Evolutionary conservation across 768 basidiomycete species (phyloP).

Genomic region (Mycena metata): DNA sequence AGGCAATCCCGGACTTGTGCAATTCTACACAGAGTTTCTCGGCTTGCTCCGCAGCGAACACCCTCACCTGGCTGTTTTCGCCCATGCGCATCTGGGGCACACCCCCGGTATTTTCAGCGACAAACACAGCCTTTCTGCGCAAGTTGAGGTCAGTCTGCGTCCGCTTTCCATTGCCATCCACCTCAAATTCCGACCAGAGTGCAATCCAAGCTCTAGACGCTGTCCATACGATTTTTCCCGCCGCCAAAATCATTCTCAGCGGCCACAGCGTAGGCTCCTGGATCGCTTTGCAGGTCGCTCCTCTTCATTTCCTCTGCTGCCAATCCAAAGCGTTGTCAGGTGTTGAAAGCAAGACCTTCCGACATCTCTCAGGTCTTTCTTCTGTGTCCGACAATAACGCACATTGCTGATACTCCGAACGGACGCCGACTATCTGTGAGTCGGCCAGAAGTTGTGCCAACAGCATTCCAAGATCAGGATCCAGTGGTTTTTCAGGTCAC

Average conservation of each 20-base stretch:
- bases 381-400: conserved; percentile 78
- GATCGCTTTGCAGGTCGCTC: conserved; percentile 70
- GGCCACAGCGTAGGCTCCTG: conserved; percentile 85
- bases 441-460: conserved; percentile 20
- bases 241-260: conserved; percentile 60
- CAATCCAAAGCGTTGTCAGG: conserved; percentile 48
- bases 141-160: conserved; percentile 54
- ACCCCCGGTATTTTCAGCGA: conserved; percentile 56
- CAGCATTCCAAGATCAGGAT: conserved; percentile 3
- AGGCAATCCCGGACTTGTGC: conserved; percentile 72
- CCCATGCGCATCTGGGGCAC: conserved; percentile 76
- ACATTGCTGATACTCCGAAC: conserved; percentile 76
- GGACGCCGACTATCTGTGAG: conserved; percentile 71
- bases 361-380: conserved; percentile 63
- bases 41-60: conserved; percentile 59
- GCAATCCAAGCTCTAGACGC: conserved; percentile 68
- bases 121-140: conserved; percentile 56
- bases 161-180: neutral
- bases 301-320: conserved; percentile 9
- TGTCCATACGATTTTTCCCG: conserved; percentile 48
- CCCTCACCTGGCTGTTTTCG: conserved; percentile 64
- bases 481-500: conserved; percentile 64
- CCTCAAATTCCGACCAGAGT: conserved; percentile 40
- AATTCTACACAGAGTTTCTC: conserved; percentile 79
- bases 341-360: conserved; percentile 61